Evolutionary conservation across 2,329 filamentous ascomycete species (phyloP).

Genomic region (Acarospora socialis): DNA sequence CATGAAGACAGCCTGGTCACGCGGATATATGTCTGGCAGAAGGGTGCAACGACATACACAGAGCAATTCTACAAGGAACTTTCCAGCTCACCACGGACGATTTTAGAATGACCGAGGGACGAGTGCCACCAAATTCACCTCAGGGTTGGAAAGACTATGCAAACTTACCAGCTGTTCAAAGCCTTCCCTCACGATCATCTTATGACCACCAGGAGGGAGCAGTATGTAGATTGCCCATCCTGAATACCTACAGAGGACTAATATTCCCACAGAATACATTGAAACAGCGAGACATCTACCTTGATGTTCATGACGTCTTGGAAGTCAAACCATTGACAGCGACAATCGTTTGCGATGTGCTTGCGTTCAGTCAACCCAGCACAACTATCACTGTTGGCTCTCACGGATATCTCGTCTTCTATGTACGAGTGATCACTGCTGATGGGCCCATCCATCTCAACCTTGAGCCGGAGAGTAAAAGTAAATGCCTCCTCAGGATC

Average conservation of each 20-base stretch:
- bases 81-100: too few relatives aligned
- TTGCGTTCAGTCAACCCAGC: neutral
- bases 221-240: too few relatives aligned
- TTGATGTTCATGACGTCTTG: neutral
- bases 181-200: too few relatives aligned
- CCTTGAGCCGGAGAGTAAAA: neutral
- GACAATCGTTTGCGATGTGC: neutral
- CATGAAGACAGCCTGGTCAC: too few relatives aligned
- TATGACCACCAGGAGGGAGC: too few relatives aligned
- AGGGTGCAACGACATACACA: too few relatives aligned
- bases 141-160: conserved; percentile 1
- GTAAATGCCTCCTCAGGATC: neutral
- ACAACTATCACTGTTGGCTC: conserved; percentile 1
- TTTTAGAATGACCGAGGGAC: neutral
- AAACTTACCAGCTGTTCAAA: too few relatives aligned
- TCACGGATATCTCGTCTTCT: neutral
- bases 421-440: conserved; percentile 1
- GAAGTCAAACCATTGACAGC: too few relatives aligned
- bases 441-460: neutral
- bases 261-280: neutral
- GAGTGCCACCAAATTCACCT: neutral
- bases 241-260: too few relatives aligned
- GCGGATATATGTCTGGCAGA: too few relatives aligned
- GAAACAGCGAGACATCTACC: neutral
- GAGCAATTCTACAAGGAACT: too few relatives aligned